Base-by-base conservation (phyloP, 345 rosid species). In the Cardamine occulta region DNA sequence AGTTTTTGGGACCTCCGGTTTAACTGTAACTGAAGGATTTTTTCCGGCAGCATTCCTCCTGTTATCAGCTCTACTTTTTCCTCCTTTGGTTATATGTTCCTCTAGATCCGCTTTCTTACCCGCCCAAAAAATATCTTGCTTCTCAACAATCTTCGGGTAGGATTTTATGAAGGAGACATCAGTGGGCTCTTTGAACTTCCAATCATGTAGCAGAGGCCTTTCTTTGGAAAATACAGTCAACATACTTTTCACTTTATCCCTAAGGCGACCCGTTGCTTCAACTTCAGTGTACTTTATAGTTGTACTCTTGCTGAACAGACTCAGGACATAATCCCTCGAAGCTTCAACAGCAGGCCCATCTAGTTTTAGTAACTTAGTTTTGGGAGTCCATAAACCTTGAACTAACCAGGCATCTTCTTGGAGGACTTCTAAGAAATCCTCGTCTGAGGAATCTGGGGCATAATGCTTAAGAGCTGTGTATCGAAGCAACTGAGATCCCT, bases 351-450 rank as follows among this genome's bases (percentile, higher is more conserved):
- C 3, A n/a, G 72, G 62, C 18, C 68, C 68, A 23, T 69, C 79
- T 69, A 77, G 70, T 19, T 81, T 62, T 53, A 89, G 66, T 77
- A 89, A 70, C n/a, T 48, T 10, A 49, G 84, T 86, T 77, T 82
- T 92, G 44, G 87, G 86, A 64, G 79, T 84, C 99, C 99, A 95
- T 23, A 88, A 83, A 59, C 99, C 98, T 85, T 95, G 97, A 63
- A 95, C 88, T 75, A 95, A 78, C 32, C 59, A 72, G n/a, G 89
- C 96, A 81, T 74, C 47, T 40, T 80, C 56, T 73, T 87, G 85
- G 74, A 92, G 92, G 66, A 82, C 81, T 19, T n/a, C 65, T 62
- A 90, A 51, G 58, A 88, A 69, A 56, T 82, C 89, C 69, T 89
- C 87, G 74, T 66, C 75, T 2, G 90, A 66, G 67, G 72, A 74